Evolutionary conservation across 164 flowering plant species (phyloP).

Genomic region (Sedum album): DNA sequence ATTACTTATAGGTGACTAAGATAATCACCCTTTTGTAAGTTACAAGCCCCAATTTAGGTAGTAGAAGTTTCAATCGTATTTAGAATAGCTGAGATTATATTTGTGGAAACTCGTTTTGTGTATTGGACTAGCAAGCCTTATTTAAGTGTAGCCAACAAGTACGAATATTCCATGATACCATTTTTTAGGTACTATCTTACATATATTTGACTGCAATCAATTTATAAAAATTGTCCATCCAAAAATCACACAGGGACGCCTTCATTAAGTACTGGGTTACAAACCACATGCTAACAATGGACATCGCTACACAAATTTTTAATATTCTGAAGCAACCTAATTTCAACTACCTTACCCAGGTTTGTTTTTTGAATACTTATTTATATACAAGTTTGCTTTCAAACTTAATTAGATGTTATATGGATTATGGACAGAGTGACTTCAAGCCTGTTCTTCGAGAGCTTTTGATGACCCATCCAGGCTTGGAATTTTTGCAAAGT

Average conservation of each 20-base stretch:
- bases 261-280: constrained; percentile 62
- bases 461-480: constrained; percentile 74
- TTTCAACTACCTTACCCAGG: constrained; percentile 53
- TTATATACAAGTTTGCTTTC: not conserved
- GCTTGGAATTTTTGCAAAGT: constrained; percentile 66
- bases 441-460: constrained; percentile 67
- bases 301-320: constrained; percentile 47
- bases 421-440: constrained; percentile 42
- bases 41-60: not conserved
- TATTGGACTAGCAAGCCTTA: not conserved
- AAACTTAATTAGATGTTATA: not conserved
- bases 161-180: not conserved
- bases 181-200: not conserved
- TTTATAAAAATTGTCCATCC: not conserved
- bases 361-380: constrained; percentile 9
- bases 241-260: constrained; percentile 39
- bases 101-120: not conserved
- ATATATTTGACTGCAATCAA: not conserved
- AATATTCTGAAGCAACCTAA: constrained; percentile 55
- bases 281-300: constrained; percentile 54
- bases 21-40: not conserved
- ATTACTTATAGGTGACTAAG: not conserved
- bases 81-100: not conserved
- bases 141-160: not conserved
- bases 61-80: not conserved